These are phyloP conservation scores for Pseudohalonectria lignicola DNA, from an alignment of 2,329 filamentous ascomycete genomes.

Conservation along the genomic window DNA sequence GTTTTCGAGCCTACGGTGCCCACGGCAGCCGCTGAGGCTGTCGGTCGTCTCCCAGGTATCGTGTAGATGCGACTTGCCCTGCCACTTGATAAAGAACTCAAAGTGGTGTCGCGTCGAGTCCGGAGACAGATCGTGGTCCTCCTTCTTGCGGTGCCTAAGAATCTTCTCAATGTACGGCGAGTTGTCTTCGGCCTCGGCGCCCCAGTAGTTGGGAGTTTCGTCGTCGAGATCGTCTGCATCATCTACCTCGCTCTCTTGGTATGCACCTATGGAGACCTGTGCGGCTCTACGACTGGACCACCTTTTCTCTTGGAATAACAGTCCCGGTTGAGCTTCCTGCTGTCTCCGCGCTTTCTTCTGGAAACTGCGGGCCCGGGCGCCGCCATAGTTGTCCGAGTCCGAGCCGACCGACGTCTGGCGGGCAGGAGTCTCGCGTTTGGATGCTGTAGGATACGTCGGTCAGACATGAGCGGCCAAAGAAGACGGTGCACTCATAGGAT, in stretches of 20 bases:
- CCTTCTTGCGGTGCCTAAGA: slow-evolving; percentile 72
- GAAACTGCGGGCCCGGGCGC: slow-evolving; percentile 54
- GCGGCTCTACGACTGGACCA: slow-evolving; percentile 84
- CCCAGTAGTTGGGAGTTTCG: slow-evolving; percentile 59
- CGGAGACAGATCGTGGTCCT: slow-evolving; percentile 47
- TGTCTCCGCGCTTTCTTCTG: slow-evolving; percentile 72
- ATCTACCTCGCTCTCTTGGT: slow-evolving; percentile 57
- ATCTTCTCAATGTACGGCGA: slow-evolving; percentile 84
- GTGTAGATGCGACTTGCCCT: slow-evolving; percentile 88
- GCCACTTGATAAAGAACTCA: slow-evolving; percentile 93
- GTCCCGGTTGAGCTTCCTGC: slow-evolving; percentile 54
- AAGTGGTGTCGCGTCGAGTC: slow-evolving; percentile 64
- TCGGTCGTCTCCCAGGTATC: slow-evolving; percentile 87
- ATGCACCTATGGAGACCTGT: slow-evolving; percentile 52
- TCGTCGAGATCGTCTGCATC: slow-evolving; percentile 57
- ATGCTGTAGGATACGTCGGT: slow-evolving; percentile 28
- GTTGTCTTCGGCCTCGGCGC: slow-evolving; percentile 59
- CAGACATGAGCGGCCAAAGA: background rate
- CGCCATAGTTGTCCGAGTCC: slow-evolving; percentile 70
- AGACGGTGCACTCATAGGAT: background rate
- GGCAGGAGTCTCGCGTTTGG: slow-evolving; percentile 47
- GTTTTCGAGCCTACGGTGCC: slow-evolving; percentile 84
- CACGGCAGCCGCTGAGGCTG: slow-evolving; percentile 64
- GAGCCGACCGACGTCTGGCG: slow-evolving; percentile 47
- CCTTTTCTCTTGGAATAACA: slow-evolving; percentile 68